Evolutionary conservation across 2,329 filamentous ascomycete species (phyloP).

Genomic region (Pseudopithomyces chartarum): DNA sequence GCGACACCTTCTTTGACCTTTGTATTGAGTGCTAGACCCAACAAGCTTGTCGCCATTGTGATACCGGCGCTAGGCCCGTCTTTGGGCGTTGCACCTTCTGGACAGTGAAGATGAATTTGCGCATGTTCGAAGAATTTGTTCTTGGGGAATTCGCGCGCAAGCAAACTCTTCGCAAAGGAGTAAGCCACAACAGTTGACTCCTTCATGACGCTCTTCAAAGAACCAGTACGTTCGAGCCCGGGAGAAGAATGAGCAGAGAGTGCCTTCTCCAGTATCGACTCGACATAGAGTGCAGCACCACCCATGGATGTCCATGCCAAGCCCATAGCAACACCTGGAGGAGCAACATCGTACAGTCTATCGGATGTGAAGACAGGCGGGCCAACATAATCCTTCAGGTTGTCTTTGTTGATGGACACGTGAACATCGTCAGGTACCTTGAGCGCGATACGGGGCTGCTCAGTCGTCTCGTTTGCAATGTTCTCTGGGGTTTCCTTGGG

Average conservation of each 20-base stretch:
- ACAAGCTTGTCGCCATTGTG: constrained; percentile 93
- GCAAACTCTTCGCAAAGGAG: constrained; percentile 88
- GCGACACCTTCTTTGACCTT: constrained; percentile 84
- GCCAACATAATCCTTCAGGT: constrained; percentile 94
- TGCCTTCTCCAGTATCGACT: constrained; percentile 89
- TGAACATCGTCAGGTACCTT: constrained; percentile 87
- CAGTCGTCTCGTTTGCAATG: constrained; percentile 64
- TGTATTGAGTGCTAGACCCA: constrained; percentile 81
- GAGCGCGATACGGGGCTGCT: constrained; percentile 73
- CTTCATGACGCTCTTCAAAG: constrained; percentile 97
- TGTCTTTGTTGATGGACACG: constrained; percentile 83
- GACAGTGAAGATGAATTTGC: constrained; percentile 92
- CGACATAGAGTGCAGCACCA: constrained; percentile 93
- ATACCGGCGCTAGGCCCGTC: constrained; percentile 83
- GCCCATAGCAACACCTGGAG: constrained; percentile 95
- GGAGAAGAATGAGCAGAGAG: constrained; percentile 75
- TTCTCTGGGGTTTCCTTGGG: constrained; percentile 65
- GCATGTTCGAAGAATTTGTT: constrained; percentile 98
- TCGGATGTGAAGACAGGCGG: constrained; percentile 95
- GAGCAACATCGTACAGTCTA: constrained; percentile 90
- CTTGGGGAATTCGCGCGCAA: constrained; percentile 82
- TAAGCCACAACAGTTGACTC: constrained; percentile 95
- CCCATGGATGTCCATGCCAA: constrained; percentile 98
- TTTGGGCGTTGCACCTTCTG: constrained; percentile 94
- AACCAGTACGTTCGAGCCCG: constrained; percentile 88